Evolutionary conservation across 768 basidiomycete genomes (phyloP).

Genomic region (Suillus subaureus): DNA sequence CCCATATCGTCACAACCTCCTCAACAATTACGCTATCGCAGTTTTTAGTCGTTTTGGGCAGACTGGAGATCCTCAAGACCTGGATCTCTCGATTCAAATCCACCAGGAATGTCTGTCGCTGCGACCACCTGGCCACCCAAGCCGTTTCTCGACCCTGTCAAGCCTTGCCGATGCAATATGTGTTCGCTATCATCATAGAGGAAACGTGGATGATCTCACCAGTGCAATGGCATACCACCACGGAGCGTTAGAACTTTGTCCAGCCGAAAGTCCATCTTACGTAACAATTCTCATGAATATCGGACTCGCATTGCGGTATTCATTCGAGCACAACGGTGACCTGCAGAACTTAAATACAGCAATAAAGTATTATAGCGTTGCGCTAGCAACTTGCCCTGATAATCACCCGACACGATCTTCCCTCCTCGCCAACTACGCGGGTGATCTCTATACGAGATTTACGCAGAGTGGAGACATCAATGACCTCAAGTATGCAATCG

Average conservation of each 20-base stretch:
- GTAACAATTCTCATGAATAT: slow-evolving; percentile 14
- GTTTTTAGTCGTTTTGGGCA: slow-evolving; percentile 20
- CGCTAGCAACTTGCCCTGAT: slow-evolving; percentile 19
- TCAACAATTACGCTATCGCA: slow-evolving; percentile 25
- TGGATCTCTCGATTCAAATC: slow-evolving; percentile 19
- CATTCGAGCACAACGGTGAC: slow-evolving; percentile 20
- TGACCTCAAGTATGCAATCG: slow-evolving; percentile 29
- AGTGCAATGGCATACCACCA: slow-evolving; percentile 11
- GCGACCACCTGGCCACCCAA: slow-evolving; percentile 23
- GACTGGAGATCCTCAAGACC: slow-evolving; percentile 18
- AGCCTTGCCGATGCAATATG: slow-evolving; percentile 26
- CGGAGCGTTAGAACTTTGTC: slow-evolving; percentile 20
- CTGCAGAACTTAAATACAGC: slow-evolving; percentile 22
- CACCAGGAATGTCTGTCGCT: slow-evolving; percentile 22
- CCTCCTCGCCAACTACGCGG: slow-evolving; percentile 23
- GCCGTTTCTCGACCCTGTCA: slow-evolving; percentile 14
- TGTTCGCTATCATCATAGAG: slow-evolving; percentile 25
- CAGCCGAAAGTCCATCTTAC: slow-evolving; percentile 19
- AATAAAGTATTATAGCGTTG: slow-evolving; percentile 18
- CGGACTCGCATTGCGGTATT: slow-evolving; percentile 9
- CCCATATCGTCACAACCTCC: slow-evolving; percentile 20
- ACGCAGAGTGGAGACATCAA: slow-evolving; percentile 11
- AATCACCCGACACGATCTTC: slow-evolving; percentile 18
- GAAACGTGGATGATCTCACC: slow-evolving; percentile 28
- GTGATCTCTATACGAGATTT: slow-evolving; percentile 23